Conservation (phyloP, 1,284 basidiomycete genomes). For the Trametes versicolor region DNA sequence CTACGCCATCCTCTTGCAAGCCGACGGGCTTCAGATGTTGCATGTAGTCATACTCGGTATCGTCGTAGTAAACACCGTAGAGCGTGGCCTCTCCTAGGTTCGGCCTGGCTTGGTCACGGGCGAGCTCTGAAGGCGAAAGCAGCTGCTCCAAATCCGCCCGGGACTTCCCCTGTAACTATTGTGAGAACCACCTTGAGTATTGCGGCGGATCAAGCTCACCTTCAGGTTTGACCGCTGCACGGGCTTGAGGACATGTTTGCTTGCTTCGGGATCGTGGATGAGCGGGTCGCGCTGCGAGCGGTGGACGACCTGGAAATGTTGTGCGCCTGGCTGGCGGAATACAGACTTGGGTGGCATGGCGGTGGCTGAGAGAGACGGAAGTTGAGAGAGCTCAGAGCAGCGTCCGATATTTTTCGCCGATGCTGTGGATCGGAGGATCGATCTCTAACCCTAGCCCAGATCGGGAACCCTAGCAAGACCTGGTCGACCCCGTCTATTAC, state of each 20-base stretch:
- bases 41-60: slow-evolving; percentile 99
- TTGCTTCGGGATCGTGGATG: slow-evolving; percentile 93
- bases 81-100: slow-evolving; percentile 88
- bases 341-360: slow-evolving; percentile 82
- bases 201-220: slow-evolving; percentile 47
- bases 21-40: slow-evolving; percentile 90
- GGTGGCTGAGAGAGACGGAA: not conserved
- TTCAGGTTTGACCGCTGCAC: slow-evolving; percentile 81
- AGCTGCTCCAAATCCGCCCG: slow-evolving; percentile 76
- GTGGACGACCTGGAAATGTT: slow-evolving; percentile 98
- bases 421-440: slow-evolving; percentile 33
- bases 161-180: slow-evolving; percentile 72
- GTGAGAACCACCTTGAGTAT: not conserved
- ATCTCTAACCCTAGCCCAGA: slow-evolving; percentile 33
- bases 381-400: not conserved
- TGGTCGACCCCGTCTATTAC: slow-evolving; percentile 29
- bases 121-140: slow-evolving; percentile 69
- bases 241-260: slow-evolving; percentile 88
- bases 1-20: slow-evolving; percentile 77
- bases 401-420: slow-evolving; percentile 16
- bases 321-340: slow-evolving; percentile 88
- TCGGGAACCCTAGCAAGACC: slow-evolving; percentile 32
- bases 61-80: slow-evolving; percentile 96
- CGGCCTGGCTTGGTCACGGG: slow-evolving; percentile 51
- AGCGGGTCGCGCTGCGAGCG: slow-evolving; percentile 96